Percentiles rank a stretch among this genome's conserved stretches.
phyloP scores from a whole-genome alignment of 2,329 filamentous ascomycete species.

The Penicillium aurantiogriseum region DNA sequence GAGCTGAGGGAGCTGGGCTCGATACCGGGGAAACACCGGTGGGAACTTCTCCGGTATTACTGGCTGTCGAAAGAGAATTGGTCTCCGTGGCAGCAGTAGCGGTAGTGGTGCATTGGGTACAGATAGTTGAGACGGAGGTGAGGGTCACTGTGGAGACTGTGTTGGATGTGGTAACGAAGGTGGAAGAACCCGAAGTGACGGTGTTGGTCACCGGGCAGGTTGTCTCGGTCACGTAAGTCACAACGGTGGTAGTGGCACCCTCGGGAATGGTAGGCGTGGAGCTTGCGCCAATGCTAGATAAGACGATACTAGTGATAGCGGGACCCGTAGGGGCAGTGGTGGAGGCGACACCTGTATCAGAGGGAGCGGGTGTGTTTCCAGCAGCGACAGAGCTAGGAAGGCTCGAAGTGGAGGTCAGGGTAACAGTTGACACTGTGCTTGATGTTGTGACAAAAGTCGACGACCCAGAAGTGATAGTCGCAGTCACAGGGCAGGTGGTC shows the following conservation, averaged over 20 bases:
- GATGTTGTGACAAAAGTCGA: conserved; percentile 53
- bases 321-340: conserved; percentile 34
- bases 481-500: conserved; percentile 35
- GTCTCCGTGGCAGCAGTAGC: conserved; percentile 19
- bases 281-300: conserved; percentile 8
- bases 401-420: conserved; percentile 8
- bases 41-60: conserved; percentile 4
- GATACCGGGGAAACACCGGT: conserved; percentile 22
- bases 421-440: conserved; percentile 56
- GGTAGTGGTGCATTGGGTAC: conserved; percentile 21
- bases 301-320: neutral
- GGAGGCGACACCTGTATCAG: conserved; percentile 27
- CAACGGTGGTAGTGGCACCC: conserved; percentile 13
- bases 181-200: conserved; percentile 16
- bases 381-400: conserved; percentile 7
- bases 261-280: conserved; percentile 13
- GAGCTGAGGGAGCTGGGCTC: conserved; percentile 30
- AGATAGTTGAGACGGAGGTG: conserved; percentile 24
- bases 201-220: conserved; percentile 19
- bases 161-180: conserved; percentile 16
- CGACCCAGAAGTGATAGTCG: conserved; percentile 43
- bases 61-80: neutral
- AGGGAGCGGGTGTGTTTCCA: conserved; percentile 14
- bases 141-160: conserved; percentile 19
- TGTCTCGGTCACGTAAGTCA: conserved; percentile 17